Base-by-base conservation (phyloP, 257 asterid species). In the Oldenlandia corymbosa region DNA sequence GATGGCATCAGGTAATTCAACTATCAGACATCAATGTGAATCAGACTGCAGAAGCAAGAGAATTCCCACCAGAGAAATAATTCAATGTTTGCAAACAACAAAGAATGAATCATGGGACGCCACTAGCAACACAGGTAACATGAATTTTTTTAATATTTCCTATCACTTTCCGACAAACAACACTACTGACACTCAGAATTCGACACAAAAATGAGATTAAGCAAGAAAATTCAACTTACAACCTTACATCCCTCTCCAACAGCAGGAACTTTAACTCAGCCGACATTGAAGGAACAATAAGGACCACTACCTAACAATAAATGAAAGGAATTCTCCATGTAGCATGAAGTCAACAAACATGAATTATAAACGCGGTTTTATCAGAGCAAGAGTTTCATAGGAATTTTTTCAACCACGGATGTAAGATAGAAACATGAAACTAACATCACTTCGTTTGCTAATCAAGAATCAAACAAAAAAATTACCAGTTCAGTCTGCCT, bases 401-500 rank as follows among this genome's bases (percentile, higher is more conserved):
- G 4, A 5, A 43, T 11, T 10, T 11, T 21, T 52, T 14, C 26
- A 52, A 42, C 41, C 21, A 42, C 21, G 43, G 55, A 47, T 18
- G 32, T 18, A 49, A 48, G 2, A 49, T 18, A 49, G 39, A 12
- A 3, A 23, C 11, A 31, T 43, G 47, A 31, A 8, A 64, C 43
- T 46, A 7, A 23, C 17, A 37, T 20, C n/a, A n/a, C n/a, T n/a
- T n/a, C 6, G 23, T 10, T 7, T 5, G 13, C 14, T 8, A 66
- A n/a, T 18, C 16, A 50, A 37, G 26, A 54, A 32, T 5, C 9
- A 67, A 13, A 50, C 53, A 60, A 26, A 24, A 27, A 39, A 28
- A 43, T 34, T 74, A 92, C 97, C 66, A 95, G 97, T 71, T 86
- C 83, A 70, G 98, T 92, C 80, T 88, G 97, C 79, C 73, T 77